Percentiles rank a stretch among this genome's conserved stretches.
Evolutionary conservation across 805 yeast species (phyloP).

Genomic region (Pichia phayaonensis): DNA sequence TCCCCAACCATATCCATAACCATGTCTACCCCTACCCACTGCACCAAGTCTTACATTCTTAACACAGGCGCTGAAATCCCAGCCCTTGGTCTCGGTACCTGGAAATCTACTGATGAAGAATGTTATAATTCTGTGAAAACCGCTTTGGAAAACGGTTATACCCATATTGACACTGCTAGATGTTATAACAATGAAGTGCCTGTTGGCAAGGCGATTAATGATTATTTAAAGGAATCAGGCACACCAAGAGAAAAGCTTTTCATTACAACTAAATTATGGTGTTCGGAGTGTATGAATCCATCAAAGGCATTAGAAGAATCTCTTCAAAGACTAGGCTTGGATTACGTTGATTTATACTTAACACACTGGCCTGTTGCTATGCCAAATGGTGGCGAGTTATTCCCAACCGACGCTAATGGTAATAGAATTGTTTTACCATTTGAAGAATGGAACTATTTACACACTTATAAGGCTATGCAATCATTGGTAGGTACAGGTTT

Average conservation of each 20-base stretch:
- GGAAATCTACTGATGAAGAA: conserved; percentile 27
- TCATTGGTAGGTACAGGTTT: conserved; percentile 30
- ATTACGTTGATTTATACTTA: conserved; percentile 70
- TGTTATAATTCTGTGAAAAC: conserved; percentile 49
- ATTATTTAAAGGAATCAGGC: conserved; percentile 41
- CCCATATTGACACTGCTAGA: conserved; percentile 74
- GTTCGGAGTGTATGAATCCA: conserved; percentile 42
- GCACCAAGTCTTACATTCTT: neutral
- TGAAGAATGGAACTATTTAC: conserved; percentile 33
- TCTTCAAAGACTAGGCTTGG: conserved; percentile 55
- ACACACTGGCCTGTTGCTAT: conserved; percentile 74
- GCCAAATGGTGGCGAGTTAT: conserved; percentile 19
- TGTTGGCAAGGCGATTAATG: conserved; percentile 48
- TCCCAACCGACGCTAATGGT: conserved; percentile 25
- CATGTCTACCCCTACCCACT: neutral
- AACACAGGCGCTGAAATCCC: conserved; percentile 15
- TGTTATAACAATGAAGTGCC: conserved; percentile 56
- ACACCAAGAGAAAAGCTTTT: conserved; percentile 57
- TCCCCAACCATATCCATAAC: too few species aligned
- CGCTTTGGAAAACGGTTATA: conserved; percentile 61
- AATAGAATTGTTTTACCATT: conserved; percentile 25
- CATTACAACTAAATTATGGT: conserved; percentile 66
- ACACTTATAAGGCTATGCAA: conserved; percentile 62
- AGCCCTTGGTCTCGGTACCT: conserved; percentile 14
- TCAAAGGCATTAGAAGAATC: conserved; percentile 49